phyloP scores from a whole-genome alignment of 2,329 filamentous ascomycete genomes.

The Venturia aucupariae region DNA sequence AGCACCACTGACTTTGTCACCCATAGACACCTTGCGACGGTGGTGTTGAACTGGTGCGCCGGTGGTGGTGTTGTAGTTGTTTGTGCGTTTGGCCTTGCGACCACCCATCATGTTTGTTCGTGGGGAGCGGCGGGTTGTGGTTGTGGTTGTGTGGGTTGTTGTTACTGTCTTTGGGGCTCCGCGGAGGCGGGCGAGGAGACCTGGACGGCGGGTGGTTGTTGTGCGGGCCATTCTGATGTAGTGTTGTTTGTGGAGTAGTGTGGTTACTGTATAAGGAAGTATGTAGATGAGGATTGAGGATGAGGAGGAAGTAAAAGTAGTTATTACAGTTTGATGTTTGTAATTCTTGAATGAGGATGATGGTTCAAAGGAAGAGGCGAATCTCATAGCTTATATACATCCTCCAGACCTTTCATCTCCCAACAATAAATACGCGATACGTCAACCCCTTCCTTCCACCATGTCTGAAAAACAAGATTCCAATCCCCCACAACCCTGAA shows the following conservation, averaged over 20 bases:
- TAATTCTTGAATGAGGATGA: not conserved
- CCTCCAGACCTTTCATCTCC: not conserved
- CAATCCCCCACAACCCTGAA: not conserved
- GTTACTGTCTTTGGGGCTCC: conserved; percentile 21
- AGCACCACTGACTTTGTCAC: conserved; percentile 70
- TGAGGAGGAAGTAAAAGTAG: not conserved
- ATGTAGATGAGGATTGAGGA: not conserved
- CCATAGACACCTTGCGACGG: conserved; percentile 56
- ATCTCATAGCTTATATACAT: not conserved
- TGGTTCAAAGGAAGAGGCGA: not conserved
- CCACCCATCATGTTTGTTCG: conserved; percentile 24
- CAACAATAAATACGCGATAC: conserved; percentile 4
- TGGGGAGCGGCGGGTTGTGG: conserved; percentile 8
- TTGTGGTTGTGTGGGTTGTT: conserved; percentile 18
- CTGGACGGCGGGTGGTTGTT: conserved; percentile 8
- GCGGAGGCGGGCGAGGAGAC: conserved; percentile 30
- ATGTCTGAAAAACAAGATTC: not conserved
- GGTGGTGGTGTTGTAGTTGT: conserved; percentile 23
- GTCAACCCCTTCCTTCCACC: not conserved
- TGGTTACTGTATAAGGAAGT: not conserved
- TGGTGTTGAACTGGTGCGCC: conserved; percentile 44
- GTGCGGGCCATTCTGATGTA: conserved; percentile 6
- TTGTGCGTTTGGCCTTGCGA: conserved; percentile 22
- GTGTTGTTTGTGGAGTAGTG: conserved; percentile 16
- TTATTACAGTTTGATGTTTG: not conserved